Evolutionary conservation across 2,329 filamentous ascomycete genomes (phyloP).

Genomic region (Pseudogymnoascus sp.): DNA sequence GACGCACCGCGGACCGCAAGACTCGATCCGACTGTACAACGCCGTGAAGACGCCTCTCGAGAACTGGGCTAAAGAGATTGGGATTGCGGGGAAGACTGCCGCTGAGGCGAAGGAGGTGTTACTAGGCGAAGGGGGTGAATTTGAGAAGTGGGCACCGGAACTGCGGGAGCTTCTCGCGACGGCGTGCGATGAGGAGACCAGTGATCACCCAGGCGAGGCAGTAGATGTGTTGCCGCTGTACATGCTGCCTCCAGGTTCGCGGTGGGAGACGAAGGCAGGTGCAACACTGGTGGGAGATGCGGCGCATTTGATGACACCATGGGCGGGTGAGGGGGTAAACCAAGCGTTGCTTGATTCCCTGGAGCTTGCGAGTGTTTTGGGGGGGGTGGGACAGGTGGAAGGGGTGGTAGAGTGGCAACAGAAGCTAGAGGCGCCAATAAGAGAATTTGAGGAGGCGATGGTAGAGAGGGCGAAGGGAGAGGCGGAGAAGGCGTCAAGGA

Average conservation of each 20-base stretch:
- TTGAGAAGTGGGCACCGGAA: constrained; percentile 22
- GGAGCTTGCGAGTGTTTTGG: constrained; percentile 37
- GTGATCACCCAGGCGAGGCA: constrained; percentile 8
- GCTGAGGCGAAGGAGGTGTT: constrained; percentile 17
- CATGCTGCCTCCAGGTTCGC: constrained; percentile 15
- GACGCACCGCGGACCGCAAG: constrained; percentile 20
- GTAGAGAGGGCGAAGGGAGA: constrained; percentile 9
- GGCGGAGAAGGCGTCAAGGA: constrained; percentile 11
- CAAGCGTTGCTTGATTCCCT: constrained; percentile 32
- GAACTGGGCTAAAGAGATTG: constrained; percentile 13
- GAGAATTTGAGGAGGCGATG: constrained; percentile 21
- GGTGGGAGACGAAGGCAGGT: constrained; percentile 23
- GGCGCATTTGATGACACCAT: constrained; percentile 40
- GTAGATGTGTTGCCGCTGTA: constrained; percentile 21
- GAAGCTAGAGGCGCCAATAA: constrained; percentile 16
- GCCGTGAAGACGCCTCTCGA: constrained; percentile 23
- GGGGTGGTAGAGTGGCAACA: constrained; percentile 12
- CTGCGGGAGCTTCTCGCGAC: constrained; percentile 23
- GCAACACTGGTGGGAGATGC: constrained; percentile 43
- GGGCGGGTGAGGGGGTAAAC: constrained; percentile 36
- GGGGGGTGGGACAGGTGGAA: constrained; percentile 20
- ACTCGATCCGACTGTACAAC: constrained; percentile 21
- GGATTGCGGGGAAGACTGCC: constrained; percentile 12
- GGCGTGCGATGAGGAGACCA: constrained; percentile 20
- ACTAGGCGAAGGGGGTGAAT: constrained; percentile 18